A percentile compares a stretch with the other conserved stretches of the same genome.
Evolutionary conservation across 164 flowering plant genomes (phyloP).

Genomic region (Chloranthus sessilifolius): DNA sequence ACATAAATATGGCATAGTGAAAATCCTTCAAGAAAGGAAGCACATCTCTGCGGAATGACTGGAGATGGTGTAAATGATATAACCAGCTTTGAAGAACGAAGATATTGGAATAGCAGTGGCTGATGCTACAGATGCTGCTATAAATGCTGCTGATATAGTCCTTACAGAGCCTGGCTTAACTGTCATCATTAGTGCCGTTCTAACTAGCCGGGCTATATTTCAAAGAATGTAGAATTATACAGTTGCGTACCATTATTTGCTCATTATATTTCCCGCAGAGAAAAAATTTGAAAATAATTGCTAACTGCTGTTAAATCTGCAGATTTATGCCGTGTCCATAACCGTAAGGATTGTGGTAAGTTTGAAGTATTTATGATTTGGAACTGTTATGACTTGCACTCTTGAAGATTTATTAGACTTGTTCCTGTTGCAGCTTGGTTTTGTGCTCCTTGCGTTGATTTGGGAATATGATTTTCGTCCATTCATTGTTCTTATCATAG

Average conservation of each 20-base stretch:
- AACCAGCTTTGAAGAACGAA: slow-evolving; percentile 88
- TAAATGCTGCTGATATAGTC: slow-evolving; percentile 83
- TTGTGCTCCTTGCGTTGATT: slow-evolving; percentile 68
- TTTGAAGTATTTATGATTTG: not conserved
- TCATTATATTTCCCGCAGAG: not conserved
- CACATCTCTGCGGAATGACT: slow-evolving; percentile 87
- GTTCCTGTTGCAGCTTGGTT: slow-evolving; percentile 64
- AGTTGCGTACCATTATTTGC: slow-evolving; percentile 28
- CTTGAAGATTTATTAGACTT: not conserved
- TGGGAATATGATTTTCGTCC: slow-evolving; percentile 96
- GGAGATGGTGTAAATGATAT: slow-evolving; percentile 97
- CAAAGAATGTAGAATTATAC: slow-evolving; percentile 88
- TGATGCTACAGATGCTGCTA: slow-evolving; percentile 90
- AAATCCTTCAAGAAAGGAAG: slow-evolving; percentile 79
- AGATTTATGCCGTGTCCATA: slow-evolving; percentile 88
- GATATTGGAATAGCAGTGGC: slow-evolving; percentile 91
- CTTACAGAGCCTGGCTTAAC: slow-evolving; percentile 83
- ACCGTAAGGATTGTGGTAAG: slow-evolving; percentile 93
- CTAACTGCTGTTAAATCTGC: slow-evolving; percentile 24
- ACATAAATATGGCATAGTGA: slow-evolving; percentile 87
- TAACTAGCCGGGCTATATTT: slow-evolving; percentile 81
- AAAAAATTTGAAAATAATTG: too few species aligned
- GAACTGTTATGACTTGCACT: not conserved
- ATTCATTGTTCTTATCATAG: slow-evolving; percentile 86
- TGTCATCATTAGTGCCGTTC: slow-evolving; percentile 72